Conservation (phyloP, 202 grass and related monocot genomes). For the Cymbopogon flexuosus region DNA sequence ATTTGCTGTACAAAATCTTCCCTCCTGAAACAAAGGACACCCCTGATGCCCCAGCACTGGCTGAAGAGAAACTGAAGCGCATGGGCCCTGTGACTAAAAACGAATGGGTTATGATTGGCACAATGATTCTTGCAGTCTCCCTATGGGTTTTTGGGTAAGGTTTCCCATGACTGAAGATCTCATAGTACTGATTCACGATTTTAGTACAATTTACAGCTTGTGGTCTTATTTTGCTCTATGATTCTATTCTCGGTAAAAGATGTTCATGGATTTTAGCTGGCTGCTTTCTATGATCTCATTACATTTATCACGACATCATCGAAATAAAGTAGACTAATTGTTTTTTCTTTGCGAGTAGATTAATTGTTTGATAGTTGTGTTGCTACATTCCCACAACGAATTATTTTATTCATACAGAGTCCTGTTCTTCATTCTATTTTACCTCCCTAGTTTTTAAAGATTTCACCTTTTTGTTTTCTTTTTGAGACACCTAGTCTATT, state of each 20-base stretch:
- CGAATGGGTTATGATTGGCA: constrained; percentile 86
- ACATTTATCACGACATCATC: background rate
- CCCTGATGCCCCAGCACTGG: constrained; percentile 79
- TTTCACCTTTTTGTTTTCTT: background rate
- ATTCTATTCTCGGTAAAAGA: background rate
- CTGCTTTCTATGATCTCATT: background rate
- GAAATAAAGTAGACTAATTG: background rate
- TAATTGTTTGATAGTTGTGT: background rate
- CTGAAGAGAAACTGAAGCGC: constrained; percentile 63
- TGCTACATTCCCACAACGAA: background rate
- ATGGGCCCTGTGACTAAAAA: constrained; percentile 88
- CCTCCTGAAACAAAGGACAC: constrained; percentile 89
- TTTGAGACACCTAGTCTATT: background rate
- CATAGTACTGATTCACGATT: background rate
- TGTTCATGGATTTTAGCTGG: background rate
- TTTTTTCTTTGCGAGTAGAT: background rate
- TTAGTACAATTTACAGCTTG: constrained; percentile 1
- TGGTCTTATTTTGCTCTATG: background rate
- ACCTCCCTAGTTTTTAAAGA: background rate
- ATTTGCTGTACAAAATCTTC: constrained; percentile 82
- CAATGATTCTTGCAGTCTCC: constrained; percentile 81
- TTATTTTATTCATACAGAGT: background rate
- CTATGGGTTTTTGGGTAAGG: constrained; percentile 82
- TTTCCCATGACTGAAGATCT: background rate
- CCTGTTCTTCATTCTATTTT: background rate